These are phyloP conservation scores for Ustilago cynodontis DNA, from an alignment of 1,284 basidiomycete species.

Conservation along the genomic window DNA sequence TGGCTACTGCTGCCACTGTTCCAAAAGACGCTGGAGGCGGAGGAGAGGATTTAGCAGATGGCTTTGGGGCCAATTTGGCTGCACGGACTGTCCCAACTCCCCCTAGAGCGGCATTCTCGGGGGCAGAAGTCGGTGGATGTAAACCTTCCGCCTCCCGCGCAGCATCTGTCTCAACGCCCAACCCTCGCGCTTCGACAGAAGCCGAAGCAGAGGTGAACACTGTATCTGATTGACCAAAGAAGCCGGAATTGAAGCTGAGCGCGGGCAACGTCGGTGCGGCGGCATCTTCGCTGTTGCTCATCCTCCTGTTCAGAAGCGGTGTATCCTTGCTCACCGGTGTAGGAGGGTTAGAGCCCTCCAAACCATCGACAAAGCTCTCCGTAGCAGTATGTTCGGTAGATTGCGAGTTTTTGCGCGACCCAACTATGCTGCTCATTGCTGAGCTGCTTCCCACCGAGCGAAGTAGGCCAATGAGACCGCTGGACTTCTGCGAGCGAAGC, in stretches of 20 bases:
- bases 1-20: constrained; percentile 47
- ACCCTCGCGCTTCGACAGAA: constrained; percentile 5
- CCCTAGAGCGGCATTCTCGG: not conserved
- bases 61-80: not conserved
- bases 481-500: constrained; percentile 21
- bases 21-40: not conserved
- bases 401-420: constrained; percentile 37
- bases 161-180: constrained; percentile 2
- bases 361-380: constrained; percentile 21
- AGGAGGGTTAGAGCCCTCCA: constrained; percentile 30
- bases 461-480: constrained; percentile 33
- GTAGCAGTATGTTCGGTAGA: constrained; percentile 30
- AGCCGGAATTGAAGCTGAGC: constrained; percentile 49
- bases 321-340: constrained; percentile 54
- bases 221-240: constrained; percentile 40
- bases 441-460: constrained; percentile 44
- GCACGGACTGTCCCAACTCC: not conserved
- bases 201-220: constrained; percentile 21
- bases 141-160: not conserved
- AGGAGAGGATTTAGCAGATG: not conserved
- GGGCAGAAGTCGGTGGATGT: not conserved
- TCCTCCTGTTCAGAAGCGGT: constrained; percentile 15
- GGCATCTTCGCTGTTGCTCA: constrained; percentile 1
- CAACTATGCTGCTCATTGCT: constrained; percentile 3
- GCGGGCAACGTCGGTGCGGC: constrained; percentile 34